These are phyloP conservation scores for Erucastrum elatum DNA, from an alignment of 345 rosid species.

Conservation along the genomic window DNA sequence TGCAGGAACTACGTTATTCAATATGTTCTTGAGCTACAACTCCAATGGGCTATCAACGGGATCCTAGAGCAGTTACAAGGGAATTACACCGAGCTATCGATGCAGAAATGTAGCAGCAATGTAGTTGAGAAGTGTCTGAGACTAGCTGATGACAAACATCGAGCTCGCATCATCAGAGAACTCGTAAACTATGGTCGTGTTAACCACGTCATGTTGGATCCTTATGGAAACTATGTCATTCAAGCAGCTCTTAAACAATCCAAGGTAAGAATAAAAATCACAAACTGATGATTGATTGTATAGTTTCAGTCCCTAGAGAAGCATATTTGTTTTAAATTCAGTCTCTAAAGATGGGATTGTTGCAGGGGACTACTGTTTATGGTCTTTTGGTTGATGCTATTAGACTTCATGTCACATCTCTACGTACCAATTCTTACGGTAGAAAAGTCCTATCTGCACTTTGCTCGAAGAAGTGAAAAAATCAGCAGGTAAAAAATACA, in stretches of 20 bases:
- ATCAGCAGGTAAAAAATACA: conserved; percentile 24
- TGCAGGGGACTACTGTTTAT: conserved; percentile 56
- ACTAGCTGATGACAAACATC: conserved; percentile 52
- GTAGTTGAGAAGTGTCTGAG: conserved; percentile 84
- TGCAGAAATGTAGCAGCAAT: conserved; percentile 91
- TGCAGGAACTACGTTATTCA: conserved; percentile 82
- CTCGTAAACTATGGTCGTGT: conserved; percentile 56
- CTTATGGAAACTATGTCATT: conserved; percentile 78
- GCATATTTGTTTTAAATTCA: background rate
- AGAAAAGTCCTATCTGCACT: conserved; percentile 73
- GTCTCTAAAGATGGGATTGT: conserved; percentile 4
- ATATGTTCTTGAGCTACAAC: conserved; percentile 62
- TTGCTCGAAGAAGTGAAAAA: conserved; percentile 55
- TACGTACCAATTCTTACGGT: conserved; percentile 76
- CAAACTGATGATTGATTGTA: background rate
- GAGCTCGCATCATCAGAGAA: conserved; percentile 50
- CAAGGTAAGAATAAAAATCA: conserved; percentile 46
- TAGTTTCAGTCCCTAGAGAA: background rate
- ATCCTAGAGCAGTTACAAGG: conserved; percentile 69
- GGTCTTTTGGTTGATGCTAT: conserved; percentile 64
- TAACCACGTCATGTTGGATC: conserved; percentile 80
- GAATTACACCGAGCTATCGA: conserved; percentile 63
- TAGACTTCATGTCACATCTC: conserved; percentile 57
- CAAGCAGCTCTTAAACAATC: conserved; percentile 77
- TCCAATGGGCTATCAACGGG: conserved; percentile 53